Evolutionary conservation across 176 grass and related monocot species (phyloP), one percentile per base, ranked within the genome.

Genomic region (Eleusine indica): DNA sequence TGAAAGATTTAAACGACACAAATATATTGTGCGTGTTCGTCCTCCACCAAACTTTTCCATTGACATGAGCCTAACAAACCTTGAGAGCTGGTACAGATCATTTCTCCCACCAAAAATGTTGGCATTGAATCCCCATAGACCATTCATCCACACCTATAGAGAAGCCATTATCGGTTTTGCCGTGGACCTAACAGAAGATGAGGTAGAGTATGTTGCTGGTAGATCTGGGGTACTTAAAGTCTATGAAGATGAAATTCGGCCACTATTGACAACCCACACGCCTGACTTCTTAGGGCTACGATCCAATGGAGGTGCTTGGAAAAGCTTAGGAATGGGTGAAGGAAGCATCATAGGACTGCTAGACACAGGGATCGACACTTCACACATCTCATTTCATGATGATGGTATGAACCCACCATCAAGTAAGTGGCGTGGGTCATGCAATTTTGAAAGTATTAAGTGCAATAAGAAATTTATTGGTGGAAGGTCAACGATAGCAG

Each of bases 381-480:
- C 22, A 1, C 91, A 93, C 28, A 19, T 52, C 2, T 93, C 91
- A 1, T 90, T 93, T 25, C 7, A 81, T 29, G 91, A 93, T 60
- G 77, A 86, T 18, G 88, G 85, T 29, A 90, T 88, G 78, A 1
- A 30, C 15, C 32, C 66, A 1, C 85, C 88, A 10, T 79, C 91
- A 12, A 0, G 73, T 9, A 90, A 80, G 29, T 90, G 91, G 88
- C 84, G 57, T 19, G 91, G 91, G 8, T 49, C 61, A 1, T 94
- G 91, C 15, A 32, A 35, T 9, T 90, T 77, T 68, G 67, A 39
- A 47, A 12, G 40, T 11, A 9, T 9, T 2, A 78, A 49, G 10
- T 90, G 86, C 79, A 94, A 88, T 44, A 90, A 85, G 0, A 93
- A 94, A 46, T 40, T 94, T 8, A 83, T 94, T 2, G 85, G 88